A percentile compares a stretch with the other conserved stretches of the same genome.
These are phyloP conservation scores for Prunus yedoensis DNA, from an alignment of 331 rosid species.

Conservation along the genomic window DNA sequence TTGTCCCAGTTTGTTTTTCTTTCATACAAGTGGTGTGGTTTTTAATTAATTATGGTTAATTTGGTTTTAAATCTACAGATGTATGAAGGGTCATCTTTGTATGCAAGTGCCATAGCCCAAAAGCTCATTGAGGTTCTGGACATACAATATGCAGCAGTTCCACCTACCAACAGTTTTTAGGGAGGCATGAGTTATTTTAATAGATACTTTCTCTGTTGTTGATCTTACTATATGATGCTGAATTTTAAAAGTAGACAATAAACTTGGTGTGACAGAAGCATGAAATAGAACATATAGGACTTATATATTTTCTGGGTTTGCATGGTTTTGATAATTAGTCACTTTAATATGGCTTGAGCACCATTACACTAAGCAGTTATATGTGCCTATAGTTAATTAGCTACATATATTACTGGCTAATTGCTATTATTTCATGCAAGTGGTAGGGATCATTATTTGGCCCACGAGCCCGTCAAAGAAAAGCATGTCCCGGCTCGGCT, in stretches of 20 bases:
- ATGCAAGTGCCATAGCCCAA: slow-evolving; percentile 36
- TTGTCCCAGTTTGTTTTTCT: not conserved
- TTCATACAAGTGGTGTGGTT: not conserved
- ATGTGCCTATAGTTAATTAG: too few species aligned
- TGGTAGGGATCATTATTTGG: too few species aligned
- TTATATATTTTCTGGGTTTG: not conserved
- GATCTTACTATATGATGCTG: not conserved
- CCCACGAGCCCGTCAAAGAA: too few species aligned
- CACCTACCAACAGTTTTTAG: slow-evolving; percentile 21
- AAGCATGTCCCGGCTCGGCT: too few species aligned
- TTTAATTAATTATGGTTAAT: not conserved
- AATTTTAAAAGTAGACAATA: not conserved
- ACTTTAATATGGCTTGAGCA: not conserved
- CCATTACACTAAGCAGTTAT: too few species aligned
- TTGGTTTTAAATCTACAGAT: slow-evolving; percentile 21
- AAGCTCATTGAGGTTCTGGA: slow-evolving; percentile 36
- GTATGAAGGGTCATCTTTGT: slow-evolving; percentile 36
- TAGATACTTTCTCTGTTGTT: not conserved
- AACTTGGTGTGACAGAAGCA: not conserved
- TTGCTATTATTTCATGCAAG: too few species aligned
- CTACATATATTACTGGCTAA: too few species aligned
- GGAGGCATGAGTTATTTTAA: not conserved
- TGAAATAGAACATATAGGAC: not conserved
- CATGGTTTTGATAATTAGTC: not conserved
- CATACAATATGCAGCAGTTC: slow-evolving; percentile 25